Evolutionary conservation across 1,284 basidiomycete species (phyloP), one percentile per base, ranked within the genome.

Genomic region (Apiotrichum veenhuisii): DNA sequence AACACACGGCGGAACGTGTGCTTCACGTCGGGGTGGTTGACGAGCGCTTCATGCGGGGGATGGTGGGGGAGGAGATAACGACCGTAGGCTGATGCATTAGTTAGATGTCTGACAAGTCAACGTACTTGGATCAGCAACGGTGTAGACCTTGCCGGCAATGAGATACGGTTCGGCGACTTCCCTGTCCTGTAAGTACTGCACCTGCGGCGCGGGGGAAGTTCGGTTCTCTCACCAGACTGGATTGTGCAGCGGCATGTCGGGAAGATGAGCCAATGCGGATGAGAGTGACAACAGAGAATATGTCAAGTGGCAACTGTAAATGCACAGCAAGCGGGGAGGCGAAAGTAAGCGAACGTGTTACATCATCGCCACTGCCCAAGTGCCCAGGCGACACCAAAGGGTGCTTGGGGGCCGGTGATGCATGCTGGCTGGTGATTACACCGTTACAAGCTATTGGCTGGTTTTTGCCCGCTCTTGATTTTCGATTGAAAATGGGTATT

Each of bases 141-240:
- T 64, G 62, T 76, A 76, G 1, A 72, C 43, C 0, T 67, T 68
- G 1, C 59, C 36, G 10, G 59, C 57, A 2, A 70, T 65, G 34
- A 75, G 58, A 45, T 72, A 69, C 1, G 76, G 73, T 58, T 75
- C 74, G 20, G 71, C 44, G 48, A 76, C 61, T 57, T 76, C 75
- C 74, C 76, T 75, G 47, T 1, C 17, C 27, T 34, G 30, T 52
- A 36, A 51, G 52, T 40, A 1, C 34, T 20, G 36, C 36, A 15
- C 15, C 30, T 4, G 15, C 15, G 33, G 33, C 17, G 47, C 20
- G 18, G 11, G 36, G n/a, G n/a, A n/a, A n/a, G n/a, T n/a, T n/a
- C n/a, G n/a, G 46, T 15, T 22, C 17, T 27, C 51, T 37, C 27
- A 53, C 52, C 66, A 68, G 30, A 64, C 37, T 5, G 66, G 64